Percentiles rank a stretch among this genome's conserved stretches.
These are phyloP conservation scores for Monosporozyma siamensis DNA, from an alignment of 805 yeast genomes.

Conservation along the genomic window DNA sequence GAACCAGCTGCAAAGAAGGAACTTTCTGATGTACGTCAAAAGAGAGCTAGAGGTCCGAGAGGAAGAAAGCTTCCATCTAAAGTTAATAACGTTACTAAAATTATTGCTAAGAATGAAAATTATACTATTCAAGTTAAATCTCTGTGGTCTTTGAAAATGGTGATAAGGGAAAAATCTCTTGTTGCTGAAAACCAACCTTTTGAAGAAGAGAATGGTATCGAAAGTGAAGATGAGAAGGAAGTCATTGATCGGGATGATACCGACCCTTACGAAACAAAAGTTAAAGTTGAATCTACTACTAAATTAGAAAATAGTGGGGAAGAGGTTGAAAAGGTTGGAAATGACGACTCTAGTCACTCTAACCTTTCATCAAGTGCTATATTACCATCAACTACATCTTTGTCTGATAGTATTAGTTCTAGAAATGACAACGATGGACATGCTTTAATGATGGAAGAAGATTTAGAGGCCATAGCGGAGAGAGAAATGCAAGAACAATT, in stretches of 20 bases:
- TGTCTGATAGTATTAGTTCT: constrained; percentile 6
- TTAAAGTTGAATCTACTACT: not conserved
- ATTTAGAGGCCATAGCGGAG: constrained; percentile 11
- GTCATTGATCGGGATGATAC: not conserved
- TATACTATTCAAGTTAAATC: constrained; percentile 17
- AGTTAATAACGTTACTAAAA: constrained; percentile 34
- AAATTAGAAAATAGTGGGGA: not conserved
- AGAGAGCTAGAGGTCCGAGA: constrained; percentile 64
- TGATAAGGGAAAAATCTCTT: not conserved
- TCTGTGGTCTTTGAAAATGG: constrained; percentile 13
- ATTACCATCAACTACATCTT: not conserved
- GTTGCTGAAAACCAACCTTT: not conserved
- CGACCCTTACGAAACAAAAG: not conserved
- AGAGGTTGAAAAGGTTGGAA: not conserved
- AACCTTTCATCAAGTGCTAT: not conserved
- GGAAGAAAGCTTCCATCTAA: constrained; percentile 58
- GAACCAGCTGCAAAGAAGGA: not conserved
- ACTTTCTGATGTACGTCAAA: constrained; percentile 13
- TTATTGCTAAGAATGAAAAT: constrained; percentile 14
- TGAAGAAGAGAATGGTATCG: not conserved
- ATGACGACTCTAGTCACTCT: not conserved
- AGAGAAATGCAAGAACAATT: constrained; percentile 9
- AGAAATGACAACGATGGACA: constrained; percentile 9
- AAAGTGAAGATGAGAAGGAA: not conserved
- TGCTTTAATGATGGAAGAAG: constrained; percentile 9